Percentiles rank a stretch among this genome's conserved stretches.
Evolutionary conservation across 768 basidiomycete species (phyloP).

Genomic region (Pulveroboletus sp.): DNA sequence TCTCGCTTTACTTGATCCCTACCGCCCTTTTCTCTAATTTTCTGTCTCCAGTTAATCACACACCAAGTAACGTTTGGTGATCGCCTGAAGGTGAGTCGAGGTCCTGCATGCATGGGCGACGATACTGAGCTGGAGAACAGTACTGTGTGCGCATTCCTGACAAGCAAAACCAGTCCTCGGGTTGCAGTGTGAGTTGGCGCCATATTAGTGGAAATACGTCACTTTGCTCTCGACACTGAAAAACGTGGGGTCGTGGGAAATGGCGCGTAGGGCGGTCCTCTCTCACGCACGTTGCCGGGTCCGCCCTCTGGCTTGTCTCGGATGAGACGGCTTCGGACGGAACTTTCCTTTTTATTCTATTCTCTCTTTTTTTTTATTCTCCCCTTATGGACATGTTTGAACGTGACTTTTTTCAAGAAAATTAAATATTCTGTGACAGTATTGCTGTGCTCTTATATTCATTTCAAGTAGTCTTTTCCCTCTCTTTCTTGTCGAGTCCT

Average conservation of each 20-base stretch:
- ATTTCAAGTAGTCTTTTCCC: conserved; percentile 17
- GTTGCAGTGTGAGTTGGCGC: conserved; percentile 23
- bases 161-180: conserved; percentile 3
- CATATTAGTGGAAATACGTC: conserved; percentile 22
- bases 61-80: conserved; percentile 8
- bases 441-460: conserved; percentile 35
- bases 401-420: conserved; percentile 9
- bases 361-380: conserved; percentile 8
- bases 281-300: too few relatives aligned
- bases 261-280: conserved; percentile 12
- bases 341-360: conserved; percentile 2
- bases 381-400: conserved; percentile 17
- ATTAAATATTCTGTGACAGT: conserved; percentile 9
- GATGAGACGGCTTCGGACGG: conserved; percentile 26
- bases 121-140: conserved; percentile 6
- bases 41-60: conserved; percentile 14
- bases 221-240: conserved; percentile 30
- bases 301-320: conserved; percentile 25
- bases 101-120: conserved; percentile 1
- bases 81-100: conserved; percentile 17
- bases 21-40: conserved; percentile 17
- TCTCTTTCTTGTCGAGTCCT: conserved; percentile 25
- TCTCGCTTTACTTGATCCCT: conserved; percentile 24
- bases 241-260: conserved; percentile 44
- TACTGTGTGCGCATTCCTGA: conserved; percentile 8